Conservation (phyloP, 768 basidiomycete genomes). For the Russula compacta region DNA sequence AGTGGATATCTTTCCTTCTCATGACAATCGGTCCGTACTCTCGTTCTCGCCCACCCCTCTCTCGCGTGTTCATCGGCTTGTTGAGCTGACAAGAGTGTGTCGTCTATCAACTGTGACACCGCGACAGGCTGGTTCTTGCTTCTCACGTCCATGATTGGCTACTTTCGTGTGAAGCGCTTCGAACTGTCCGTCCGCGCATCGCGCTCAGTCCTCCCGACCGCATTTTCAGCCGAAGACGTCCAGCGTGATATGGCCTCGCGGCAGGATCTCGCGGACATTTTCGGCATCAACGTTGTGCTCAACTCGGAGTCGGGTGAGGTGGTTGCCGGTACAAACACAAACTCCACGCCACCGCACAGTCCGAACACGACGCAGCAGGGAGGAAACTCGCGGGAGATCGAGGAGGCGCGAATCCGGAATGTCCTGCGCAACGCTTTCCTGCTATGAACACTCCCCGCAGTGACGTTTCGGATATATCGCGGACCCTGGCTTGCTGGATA, state of each 20-base stretch:
- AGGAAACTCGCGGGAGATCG: background rate
- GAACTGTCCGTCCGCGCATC: constrained; percentile 56
- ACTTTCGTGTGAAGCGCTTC: constrained; percentile 80
- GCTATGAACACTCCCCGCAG: background rate
- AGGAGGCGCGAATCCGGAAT: constrained; percentile 14
- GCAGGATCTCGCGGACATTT: constrained; percentile 15
- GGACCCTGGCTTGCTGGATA: background rate
- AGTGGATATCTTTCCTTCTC: constrained; percentile 87
- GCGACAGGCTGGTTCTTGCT: constrained; percentile 80
- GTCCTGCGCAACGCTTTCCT: constrained; percentile 18
- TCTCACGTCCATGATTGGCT: constrained; percentile 73
- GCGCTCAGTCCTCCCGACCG: background rate
- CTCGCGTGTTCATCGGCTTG: background rate
- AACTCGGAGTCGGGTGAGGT: background rate
- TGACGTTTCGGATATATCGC: background rate
- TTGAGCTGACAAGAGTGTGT: background rate
- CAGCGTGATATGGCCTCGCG: constrained; percentile 8
- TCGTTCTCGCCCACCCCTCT: background rate
- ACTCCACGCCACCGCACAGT: background rate
- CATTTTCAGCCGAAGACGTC: constrained; percentile 5
- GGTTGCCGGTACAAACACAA: background rate
- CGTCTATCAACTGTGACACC: too few species aligned
- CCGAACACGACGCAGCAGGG: background rate
- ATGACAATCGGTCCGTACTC: constrained; percentile 76
- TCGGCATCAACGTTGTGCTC: constrained; percentile 11